phyloP scores from a whole-genome alignment of 495 filamentous ascomycete genomes.

The Trichoderma erinaceum region DNA sequence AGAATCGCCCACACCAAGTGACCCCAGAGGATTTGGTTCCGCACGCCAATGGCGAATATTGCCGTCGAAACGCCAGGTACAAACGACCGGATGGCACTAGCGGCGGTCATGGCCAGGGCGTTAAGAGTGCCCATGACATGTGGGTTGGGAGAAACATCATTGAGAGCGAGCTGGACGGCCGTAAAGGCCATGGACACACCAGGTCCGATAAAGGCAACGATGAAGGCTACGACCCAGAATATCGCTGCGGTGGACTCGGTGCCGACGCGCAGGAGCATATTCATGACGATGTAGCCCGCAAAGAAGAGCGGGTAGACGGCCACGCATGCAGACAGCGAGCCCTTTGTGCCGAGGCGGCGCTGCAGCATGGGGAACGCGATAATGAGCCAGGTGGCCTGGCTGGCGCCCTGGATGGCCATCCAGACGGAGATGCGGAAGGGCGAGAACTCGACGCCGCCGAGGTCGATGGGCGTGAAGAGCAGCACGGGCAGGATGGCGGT shows the following conservation, averaged over 20 bases:
- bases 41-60: constrained; percentile 55
- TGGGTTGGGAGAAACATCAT: constrained; percentile 58
- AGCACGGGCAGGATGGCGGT: constrained; percentile 60
- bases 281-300: constrained; percentile 41
- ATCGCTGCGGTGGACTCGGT: constrained; percentile 22
- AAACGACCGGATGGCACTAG: constrained; percentile 49
- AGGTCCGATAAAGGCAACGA: constrained; percentile 39
- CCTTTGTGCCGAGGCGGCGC: constrained; percentile 51
- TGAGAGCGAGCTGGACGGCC: constrained; percentile 59
- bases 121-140: constrained; percentile 58
- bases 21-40: constrained; percentile 49
- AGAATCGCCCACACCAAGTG: constrained; percentile 63
- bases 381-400: constrained; percentile 61
- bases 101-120: constrained; percentile 51
- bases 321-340: constrained; percentile 49
- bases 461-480: constrained; percentile 47
- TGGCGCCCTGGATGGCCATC: constrained; percentile 51
- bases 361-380: constrained; percentile 58
- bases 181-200: constrained; percentile 66
- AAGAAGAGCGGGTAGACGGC: constrained; percentile 55
- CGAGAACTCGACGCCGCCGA: constrained; percentile 58
- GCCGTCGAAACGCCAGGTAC: constrained; percentile 54
- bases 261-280: constrained; percentile 42
- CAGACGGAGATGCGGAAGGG: constrained; percentile 53
- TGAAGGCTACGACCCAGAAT: constrained; percentile 53